Conservation (phyloP, 2,329 filamentous ascomycete genomes). For the Akanthomyces muscarius region DNA sequence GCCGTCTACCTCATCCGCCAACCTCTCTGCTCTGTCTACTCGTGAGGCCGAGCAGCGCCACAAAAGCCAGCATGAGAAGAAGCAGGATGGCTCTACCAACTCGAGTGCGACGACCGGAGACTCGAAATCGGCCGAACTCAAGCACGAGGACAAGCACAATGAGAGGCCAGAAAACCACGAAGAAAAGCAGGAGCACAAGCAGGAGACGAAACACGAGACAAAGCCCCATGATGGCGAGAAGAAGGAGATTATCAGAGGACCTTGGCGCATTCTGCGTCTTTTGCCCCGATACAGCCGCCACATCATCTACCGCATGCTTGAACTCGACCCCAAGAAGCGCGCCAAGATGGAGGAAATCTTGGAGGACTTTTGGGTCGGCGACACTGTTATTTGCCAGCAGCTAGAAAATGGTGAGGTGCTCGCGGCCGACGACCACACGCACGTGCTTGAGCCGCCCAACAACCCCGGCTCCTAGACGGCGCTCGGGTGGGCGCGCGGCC, state of each 20-base stretch:
- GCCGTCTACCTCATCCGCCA: slow-evolving; percentile 37
- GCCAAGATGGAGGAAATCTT: slow-evolving; percentile 84
- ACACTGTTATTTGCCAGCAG: slow-evolving; percentile 79
- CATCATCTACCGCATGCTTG: slow-evolving; percentile 89
- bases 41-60: slow-evolving; percentile 37
- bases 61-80: slow-evolving; percentile 19
- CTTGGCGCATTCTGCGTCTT: slow-evolving; percentile 82
- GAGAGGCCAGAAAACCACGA: slow-evolving; percentile 27
- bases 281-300: slow-evolving; percentile 85
- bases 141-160: slow-evolving; percentile 19
- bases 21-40: slow-evolving; percentile 36
- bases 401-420: slow-evolving; percentile 65
- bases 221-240: slow-evolving; percentile 40
- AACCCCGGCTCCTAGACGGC: slow-evolving; percentile 28
- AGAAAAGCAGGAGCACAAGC: slow-evolving; percentile 26
- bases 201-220: slow-evolving; percentile 17
- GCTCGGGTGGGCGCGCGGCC: background rate
- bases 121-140: slow-evolving; percentile 9
- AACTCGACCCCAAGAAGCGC: slow-evolving; percentile 76
- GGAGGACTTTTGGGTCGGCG: slow-evolving; percentile 84
- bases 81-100: slow-evolving; percentile 22
- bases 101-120: slow-evolving; percentile 4
- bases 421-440: slow-evolving; percentile 71
- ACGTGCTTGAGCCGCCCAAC: slow-evolving; percentile 74
- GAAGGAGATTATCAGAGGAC: slow-evolving; percentile 82